Conservation (phyloP, 768 basidiomycete genomes). For the Termitomyces sp. region DNA sequence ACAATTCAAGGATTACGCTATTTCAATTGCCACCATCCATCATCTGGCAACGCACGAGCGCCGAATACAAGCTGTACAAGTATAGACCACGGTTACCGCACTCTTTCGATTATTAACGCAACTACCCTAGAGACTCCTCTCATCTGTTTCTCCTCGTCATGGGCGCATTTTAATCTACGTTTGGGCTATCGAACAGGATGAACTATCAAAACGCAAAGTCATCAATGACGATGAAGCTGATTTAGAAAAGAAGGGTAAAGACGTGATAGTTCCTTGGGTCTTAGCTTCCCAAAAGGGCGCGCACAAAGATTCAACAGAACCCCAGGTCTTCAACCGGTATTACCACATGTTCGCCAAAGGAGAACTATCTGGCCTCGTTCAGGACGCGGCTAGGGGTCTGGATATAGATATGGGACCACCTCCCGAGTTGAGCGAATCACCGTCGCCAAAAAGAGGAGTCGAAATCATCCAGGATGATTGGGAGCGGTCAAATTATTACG, state of each 20-base stretch:
- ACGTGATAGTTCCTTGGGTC: conserved; percentile 92
- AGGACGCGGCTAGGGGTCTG: conserved; percentile 54
- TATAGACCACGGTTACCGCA: conserved; percentile 20
- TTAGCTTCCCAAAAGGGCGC: conserved; percentile 31
- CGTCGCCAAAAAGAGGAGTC: conserved; percentile 36
- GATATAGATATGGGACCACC: conserved; percentile 44
- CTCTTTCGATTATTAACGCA: not conserved
- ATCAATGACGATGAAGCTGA: conserved; percentile 21
- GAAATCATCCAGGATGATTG: conserved; percentile 71
- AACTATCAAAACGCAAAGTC: conserved; percentile 70
- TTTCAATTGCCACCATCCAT: conserved; percentile 97
- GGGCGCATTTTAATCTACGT: conserved; percentile 90
- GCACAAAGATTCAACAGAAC: conserved; percentile 15
- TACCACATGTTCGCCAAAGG: conserved; percentile 92
- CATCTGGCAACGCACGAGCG: conserved; percentile 82
- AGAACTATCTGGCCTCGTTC: conserved; percentile 63
- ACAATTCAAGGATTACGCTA: conserved; percentile 78
- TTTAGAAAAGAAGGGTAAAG: conserved; percentile 42
- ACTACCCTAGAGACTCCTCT: conserved; percentile 47
- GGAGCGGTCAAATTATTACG: conserved; percentile 87
- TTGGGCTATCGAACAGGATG: conserved; percentile 95
- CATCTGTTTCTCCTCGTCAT: conserved; percentile 56
- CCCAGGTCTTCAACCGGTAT: conserved; percentile 74
- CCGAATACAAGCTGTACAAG: conserved; percentile 69
- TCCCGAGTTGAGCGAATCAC: conserved; percentile 3